Base-by-base conservation (phyloP, 129 eudicot species). In the Centella asiatica region DNA sequence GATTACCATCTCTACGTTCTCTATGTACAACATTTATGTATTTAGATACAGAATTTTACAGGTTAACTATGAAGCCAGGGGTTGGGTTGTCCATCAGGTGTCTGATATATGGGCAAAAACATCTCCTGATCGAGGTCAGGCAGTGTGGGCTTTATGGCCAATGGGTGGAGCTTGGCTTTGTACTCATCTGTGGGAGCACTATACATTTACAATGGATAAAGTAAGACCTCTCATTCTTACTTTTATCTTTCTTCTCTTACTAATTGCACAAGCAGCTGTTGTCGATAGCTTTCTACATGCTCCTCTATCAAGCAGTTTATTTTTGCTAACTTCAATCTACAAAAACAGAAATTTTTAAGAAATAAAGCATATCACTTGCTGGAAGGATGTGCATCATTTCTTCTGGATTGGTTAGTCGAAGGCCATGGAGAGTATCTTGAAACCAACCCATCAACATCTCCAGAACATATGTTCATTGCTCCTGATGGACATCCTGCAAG, bases 91-190 rank as follows among this genome's bases (percentile, higher is more conserved):
- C 32, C 97, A 89, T 74, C 97, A 89, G 69, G 86, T 85, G 17
- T 83, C 95, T 48, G 97, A 89, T 72, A 69, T 89, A 39, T 89
- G 97, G 97, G 97, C 89, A 69, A 89, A 89, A 80, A 85, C 97
- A 40, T 85, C 95, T 8, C 88, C 92, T 6, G 92, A 82, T 62
- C 79, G 83, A 29, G 97, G 97, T 45, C 72, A 83, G 62, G 86
- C 95, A 17, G 86, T 83, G 44, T 89, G 97, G 97, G 88, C 95
- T 60, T 57, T 85, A 50, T 89, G 97, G 97, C 97, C 79, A 42
- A 89, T 89, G 95, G 97, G 97, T 31, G 97, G 97, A 40, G 92
- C 97, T 46, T 89, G 97, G 97, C 92, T 89, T 57, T 85, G 92
- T 75, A 85, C 97, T n/a, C 97, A 89, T 81, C 74, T 89, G 27